Evolutionary conservation across 306 rosid species (phyloP).

Genomic region (Calophaca sinica): DNA sequence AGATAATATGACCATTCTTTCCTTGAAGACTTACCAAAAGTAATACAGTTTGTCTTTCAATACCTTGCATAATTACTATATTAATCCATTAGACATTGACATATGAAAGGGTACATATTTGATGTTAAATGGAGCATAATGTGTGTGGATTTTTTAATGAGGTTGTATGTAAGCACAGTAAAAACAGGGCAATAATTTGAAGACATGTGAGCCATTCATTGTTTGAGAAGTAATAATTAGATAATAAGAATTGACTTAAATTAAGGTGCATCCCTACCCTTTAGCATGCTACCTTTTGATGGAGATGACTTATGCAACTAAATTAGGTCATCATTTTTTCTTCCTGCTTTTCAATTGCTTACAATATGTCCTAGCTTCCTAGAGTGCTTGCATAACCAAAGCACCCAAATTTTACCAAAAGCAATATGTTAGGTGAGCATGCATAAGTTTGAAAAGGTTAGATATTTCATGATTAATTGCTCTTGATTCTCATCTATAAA

Average conservation of each 20-base stretch:
- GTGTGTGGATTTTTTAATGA: too few relatives aligned
- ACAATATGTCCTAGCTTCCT: slow-evolving; percentile 37
- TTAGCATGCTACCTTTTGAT: slow-evolving; percentile 38
- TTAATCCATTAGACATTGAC: slow-evolving; percentile 3
- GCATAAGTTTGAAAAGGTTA: slow-evolving; percentile 36
- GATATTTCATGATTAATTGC: slow-evolving; percentile 38
- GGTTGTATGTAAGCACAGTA: background rate
- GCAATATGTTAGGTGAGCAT: slow-evolving; percentile 36
- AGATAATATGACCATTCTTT: background rate
- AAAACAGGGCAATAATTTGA: slow-evolving; percentile 34
- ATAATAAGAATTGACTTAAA: slow-evolving; percentile 22
- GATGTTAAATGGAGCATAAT: background rate
- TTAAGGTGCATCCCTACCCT: slow-evolving; percentile 13
- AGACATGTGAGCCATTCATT: slow-evolving; percentile 36
- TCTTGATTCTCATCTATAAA: slow-evolving; percentile 30
- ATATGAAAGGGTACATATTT: slow-evolving; percentile 13
- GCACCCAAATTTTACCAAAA: slow-evolving; percentile 23
- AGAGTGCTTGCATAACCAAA: slow-evolving; percentile 38
- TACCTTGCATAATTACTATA: slow-evolving; percentile 10
- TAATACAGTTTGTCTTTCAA: slow-evolving; percentile 19
- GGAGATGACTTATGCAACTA: slow-evolving; percentile 37
- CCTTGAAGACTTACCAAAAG: slow-evolving; percentile 20
- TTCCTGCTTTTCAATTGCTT: slow-evolving; percentile 17
- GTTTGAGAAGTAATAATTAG: slow-evolving; percentile 15
- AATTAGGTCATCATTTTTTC: slow-evolving; percentile 41